Base-by-base conservation (phyloP, 1,284 basidiomycete species). In the Rhodotorula glutinis region DNA sequence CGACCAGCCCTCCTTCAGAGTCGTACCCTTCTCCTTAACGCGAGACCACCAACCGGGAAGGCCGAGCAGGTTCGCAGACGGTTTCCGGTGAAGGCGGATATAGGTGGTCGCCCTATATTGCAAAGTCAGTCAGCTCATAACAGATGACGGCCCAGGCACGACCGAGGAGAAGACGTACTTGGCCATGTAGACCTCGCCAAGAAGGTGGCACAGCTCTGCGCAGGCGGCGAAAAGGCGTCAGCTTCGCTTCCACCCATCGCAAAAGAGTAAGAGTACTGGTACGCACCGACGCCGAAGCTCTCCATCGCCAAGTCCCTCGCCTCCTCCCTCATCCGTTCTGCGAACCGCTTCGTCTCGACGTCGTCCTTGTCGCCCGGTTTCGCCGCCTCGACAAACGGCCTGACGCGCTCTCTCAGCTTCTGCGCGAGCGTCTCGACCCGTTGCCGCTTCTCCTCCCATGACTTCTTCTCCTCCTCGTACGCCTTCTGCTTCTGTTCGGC, bases 301-400 rank as follows among this genome's bases (percentile, higher is more conserved):
- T 99, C 96, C 66, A 98, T 81, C 82, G 98, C 98, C 76, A 99
- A 79, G 81, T 99, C 96, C 72, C 97, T 92, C 2, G 92, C 92
- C 79, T 99, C 96, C 53, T 85, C 82, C 76, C 81, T 84, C 79
- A 97, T 91, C 79, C 84, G 86, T 61, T 83, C 82, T 78, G 90
- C 87, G 77, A 63, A 95, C 27, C 83, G 82, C 65, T 80, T 79
- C 9, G 90, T 91, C 81, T 98, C 95, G 0, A 87, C 81, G 77
- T 98, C 95, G 65, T 89, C 87, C 71, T 85, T 85, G 27, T 86
- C 90, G 13, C 93, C 94, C 1, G 95, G 94, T 62, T 87, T 82
- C 77, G 89, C 87, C 52, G 94, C 92, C 75, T 93, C 89, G 19
- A 96, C 88, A 73, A 91, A 91, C 53, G 92, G 91, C 70, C 92